These are phyloP conservation scores for Bryopsis sp. DNA, from an alignment of 139 green algal genomes.

Conservation along the genomic window DNA sequence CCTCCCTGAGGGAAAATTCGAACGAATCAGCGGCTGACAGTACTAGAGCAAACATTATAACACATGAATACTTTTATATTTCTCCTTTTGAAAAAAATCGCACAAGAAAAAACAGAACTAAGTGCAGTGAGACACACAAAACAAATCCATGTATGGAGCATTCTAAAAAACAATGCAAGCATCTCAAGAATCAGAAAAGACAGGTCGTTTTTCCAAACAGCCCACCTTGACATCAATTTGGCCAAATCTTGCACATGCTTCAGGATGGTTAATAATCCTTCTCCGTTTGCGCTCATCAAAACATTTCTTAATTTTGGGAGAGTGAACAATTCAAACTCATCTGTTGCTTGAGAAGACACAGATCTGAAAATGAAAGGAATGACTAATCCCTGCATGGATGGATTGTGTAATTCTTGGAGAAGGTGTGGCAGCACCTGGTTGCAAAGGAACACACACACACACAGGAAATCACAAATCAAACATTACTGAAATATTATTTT, in stretches of 20 bases:
- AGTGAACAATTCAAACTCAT: conserved; percentile 13
- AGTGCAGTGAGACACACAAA: no score
- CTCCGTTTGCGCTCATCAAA: background rate
- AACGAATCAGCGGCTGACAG: no score
- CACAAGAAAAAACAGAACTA: no score
- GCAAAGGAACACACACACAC: background rate
- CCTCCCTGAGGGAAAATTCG: no score
- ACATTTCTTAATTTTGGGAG: background rate
- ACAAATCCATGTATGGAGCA: no score
- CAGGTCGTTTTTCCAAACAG: background rate
- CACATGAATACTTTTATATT: no score
- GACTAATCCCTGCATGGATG: background rate
- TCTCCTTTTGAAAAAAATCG: no score
- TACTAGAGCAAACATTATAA: no score
- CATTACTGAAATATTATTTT: background rate
- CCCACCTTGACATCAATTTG: conserved; percentile 9
- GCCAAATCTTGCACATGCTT: background rate
- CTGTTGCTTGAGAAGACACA: background rate
- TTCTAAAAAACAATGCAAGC: background rate
- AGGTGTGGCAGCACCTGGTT: conserved; percentile 7
- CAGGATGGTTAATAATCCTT: conserved; percentile 3
- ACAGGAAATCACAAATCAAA: background rate
- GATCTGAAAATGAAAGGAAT: conserved; percentile 13
- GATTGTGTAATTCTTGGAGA: conserved; percentile 7
- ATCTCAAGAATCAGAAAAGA: background rate